A percentile compares a stretch with the other conserved stretches of the same genome.
Evolutionary conservation across 164 flowering plant species (phyloP).

Genomic region (Dillenia turbinata): DNA sequence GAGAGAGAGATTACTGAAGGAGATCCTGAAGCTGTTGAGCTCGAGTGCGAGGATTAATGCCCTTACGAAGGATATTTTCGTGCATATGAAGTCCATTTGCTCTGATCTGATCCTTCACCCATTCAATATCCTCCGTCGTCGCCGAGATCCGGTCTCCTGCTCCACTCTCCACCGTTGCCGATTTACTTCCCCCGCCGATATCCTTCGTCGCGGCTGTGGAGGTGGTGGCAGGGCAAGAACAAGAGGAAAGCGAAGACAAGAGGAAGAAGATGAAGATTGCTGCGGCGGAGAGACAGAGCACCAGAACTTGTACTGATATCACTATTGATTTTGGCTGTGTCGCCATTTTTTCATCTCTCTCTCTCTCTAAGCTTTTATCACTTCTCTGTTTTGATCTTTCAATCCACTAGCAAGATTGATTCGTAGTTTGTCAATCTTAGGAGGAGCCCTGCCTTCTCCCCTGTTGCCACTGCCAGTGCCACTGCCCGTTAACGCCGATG

Average conservation of each 20-base stretch:
- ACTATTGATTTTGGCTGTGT: conserved; percentile 29
- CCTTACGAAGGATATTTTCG: conserved; percentile 71
- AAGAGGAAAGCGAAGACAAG: conserved; percentile 43
- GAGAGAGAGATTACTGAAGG: conserved; percentile 27
- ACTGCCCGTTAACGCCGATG: too few relatives aligned
- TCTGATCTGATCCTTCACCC: conserved; percentile 67
- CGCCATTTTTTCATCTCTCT: too few relatives aligned
- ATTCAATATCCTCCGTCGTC: conserved; percentile 57
- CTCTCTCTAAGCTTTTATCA: too few relatives aligned
- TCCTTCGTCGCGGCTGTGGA: conserved; percentile 6
- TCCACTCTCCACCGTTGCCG: neutral
- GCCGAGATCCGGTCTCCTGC: conserved; percentile 33
- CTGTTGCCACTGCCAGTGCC: too few relatives aligned
- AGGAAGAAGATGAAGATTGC: conserved; percentile 58
- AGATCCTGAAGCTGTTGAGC: conserved; percentile 83
- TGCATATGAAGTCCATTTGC: conserved; percentile 61
- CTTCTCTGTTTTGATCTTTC: too few relatives aligned
- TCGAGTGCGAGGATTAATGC: conserved; percentile 90
- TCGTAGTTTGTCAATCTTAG: too few relatives aligned
- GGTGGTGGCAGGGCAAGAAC: conserved; percentile 33
- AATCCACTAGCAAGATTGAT: too few relatives aligned
- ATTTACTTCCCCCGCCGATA: neutral
- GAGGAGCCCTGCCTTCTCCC: too few relatives aligned
- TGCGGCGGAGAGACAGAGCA: conserved; percentile 31
- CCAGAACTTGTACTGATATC: conserved; percentile 44